A percentile compares a stretch with the other conserved stretches of the same genome.
Conservation (phyloP, 768 basidiomycete genomes). For the Exsudoporus frostii region DNA sequence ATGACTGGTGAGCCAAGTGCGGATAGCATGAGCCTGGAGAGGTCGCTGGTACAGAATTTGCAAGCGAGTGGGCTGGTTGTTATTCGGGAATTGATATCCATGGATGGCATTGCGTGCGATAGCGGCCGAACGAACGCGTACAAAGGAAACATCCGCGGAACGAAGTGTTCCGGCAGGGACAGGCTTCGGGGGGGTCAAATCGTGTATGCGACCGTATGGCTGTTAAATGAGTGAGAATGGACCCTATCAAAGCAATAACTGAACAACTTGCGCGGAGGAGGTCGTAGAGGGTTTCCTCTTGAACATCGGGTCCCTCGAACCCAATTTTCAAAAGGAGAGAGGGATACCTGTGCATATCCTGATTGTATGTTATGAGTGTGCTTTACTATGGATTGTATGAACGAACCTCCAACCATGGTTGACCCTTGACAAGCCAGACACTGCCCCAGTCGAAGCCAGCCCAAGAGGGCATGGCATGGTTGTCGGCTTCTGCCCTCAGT, state of each 20-base stretch:
- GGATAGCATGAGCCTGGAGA: conserved; percentile 59
- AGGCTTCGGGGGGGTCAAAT: conserved; percentile 58
- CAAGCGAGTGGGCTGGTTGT: conserved; percentile 40
- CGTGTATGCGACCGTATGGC: conserved; percentile 80
- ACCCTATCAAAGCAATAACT: not conserved
- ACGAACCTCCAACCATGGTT: conserved; percentile 77
- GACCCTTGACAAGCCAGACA: conserved; percentile 73
- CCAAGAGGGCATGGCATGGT: conserved; percentile 64
- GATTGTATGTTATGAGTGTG: conserved; percentile 1
- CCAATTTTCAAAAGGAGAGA: conserved; percentile 68
- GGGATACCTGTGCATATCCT: conserved; percentile 87
- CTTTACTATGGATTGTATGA: not conserved
- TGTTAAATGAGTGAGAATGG: conserved; percentile 28
- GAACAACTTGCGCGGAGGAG: conserved; percentile 62
- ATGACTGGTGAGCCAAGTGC: conserved; percentile 83
- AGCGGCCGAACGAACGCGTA: conserved; percentile 62
- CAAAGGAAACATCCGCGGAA: conserved; percentile 61
- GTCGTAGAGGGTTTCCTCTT: conserved; percentile 75
- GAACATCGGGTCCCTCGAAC: conserved; percentile 87
- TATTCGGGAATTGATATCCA: conserved; percentile 43
- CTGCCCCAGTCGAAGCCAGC: conserved; percentile 46
- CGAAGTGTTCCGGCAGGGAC: conserved; percentile 67
- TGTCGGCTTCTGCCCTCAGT: conserved; percentile 41
- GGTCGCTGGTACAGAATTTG: conserved; percentile 60
- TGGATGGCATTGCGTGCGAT: conserved; percentile 83